Evolutionary conservation across 371 early-diverging fungal genomes (phyloP).

Genomic region (Nematocida sp.): DNA sequence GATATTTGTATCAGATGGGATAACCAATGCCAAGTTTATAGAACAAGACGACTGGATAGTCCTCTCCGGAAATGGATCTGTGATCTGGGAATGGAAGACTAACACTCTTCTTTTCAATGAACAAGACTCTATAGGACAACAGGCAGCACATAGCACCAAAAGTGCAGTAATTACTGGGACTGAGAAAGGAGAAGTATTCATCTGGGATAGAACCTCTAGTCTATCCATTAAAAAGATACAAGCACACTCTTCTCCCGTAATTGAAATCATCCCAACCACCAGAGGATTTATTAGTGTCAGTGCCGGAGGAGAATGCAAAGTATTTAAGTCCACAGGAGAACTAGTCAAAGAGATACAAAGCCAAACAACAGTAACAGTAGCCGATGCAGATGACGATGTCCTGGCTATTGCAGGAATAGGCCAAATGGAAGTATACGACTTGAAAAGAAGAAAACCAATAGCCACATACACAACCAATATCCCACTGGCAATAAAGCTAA

Average conservation of each 20-base stretch:
- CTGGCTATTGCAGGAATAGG: slow-evolving; percentile 8
- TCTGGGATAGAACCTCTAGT: slow-evolving; percentile 21
- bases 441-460: slow-evolving; percentile 17
- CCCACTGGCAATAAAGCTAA: slow-evolving; percentile 19
- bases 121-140: background rate
- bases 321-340: slow-evolving; percentile 3
- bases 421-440: slow-evolving; percentile 10
- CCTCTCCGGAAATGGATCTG: slow-evolving; percentile 27
- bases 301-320: background rate
- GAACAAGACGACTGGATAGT: slow-evolving; percentile 41
- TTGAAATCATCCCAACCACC: background rate
- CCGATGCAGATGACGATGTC: slow-evolving; percentile 36
- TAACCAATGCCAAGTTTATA: slow-evolving; percentile 1
- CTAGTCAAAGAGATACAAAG: background rate
- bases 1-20: slow-evolving; percentile 10
- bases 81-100: slow-evolving; percentile 43
- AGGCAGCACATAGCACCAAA: background rate
- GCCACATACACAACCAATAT: background rate
- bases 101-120: slow-evolving; percentile 26
- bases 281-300: slow-evolving; percentile 25
- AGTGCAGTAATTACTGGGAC: background rate
- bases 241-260: background rate
- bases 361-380: background rate
- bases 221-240: slow-evolving; percentile 9
- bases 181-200: slow-evolving; percentile 19